Conservation (phyloP, 805 yeast species). For the Hanseniaspora pseudoguilliermondii region DNA sequence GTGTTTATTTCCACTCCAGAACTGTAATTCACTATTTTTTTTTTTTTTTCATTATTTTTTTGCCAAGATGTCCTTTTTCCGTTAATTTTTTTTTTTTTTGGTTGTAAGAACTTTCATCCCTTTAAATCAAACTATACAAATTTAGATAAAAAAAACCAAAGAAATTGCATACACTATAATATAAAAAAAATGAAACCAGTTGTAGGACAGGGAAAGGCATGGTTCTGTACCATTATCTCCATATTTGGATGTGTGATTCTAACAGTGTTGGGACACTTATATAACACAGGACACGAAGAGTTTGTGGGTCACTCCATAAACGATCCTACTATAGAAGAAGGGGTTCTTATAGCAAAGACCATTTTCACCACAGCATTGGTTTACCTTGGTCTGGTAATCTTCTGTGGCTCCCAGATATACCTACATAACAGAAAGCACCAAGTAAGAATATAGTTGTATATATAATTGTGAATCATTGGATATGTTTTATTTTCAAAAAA, state of each 20-base stretch:
- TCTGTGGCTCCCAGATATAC: conserved; percentile 79
- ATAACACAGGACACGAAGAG: conserved; percentile 70
- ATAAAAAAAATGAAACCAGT: conserved; percentile 32
- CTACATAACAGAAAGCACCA: conserved; percentile 43
- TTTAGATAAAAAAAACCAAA: background rate
- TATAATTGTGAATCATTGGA: background rate
- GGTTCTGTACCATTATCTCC: conserved; percentile 88
- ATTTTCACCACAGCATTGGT: conserved; percentile 81
- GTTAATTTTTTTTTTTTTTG: background rate
- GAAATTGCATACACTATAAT: background rate
- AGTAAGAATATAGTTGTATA: conserved; percentile 1
- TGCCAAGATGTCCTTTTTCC: background rate
- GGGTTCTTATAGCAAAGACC: conserved; percentile 86
- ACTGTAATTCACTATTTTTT: background rate
- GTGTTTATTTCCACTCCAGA: too few relatives aligned
- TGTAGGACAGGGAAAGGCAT: conserved; percentile 68
- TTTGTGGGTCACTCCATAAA: conserved; percentile 73
- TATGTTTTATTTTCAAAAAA: background rate
- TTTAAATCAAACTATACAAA: background rate
- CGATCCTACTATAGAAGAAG: conserved; percentile 68
- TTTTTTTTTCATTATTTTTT: background rate
- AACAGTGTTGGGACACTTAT: conserved; percentile 70
- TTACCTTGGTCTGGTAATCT: conserved; percentile 64
- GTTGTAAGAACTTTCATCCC: background rate
- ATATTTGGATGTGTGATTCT: conserved; percentile 85